These are phyloP conservation scores for Saccharomycopsis sp. DNA, from an alignment of 805 yeast genomes.

Conservation along the genomic window DNA sequence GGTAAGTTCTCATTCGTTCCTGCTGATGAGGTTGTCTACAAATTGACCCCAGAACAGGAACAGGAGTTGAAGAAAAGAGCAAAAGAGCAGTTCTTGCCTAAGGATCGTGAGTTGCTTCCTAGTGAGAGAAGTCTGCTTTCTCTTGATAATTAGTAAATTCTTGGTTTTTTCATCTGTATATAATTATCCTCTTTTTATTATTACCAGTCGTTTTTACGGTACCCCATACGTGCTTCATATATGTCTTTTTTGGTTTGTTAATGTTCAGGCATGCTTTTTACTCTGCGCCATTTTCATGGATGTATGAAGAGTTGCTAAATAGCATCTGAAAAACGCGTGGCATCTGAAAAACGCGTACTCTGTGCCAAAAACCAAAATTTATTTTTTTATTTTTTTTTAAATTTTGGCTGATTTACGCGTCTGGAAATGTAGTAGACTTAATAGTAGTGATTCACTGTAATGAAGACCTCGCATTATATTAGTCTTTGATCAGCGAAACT, in stretches of 20 bases:
- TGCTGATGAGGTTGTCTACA: slow-evolving; percentile 71
- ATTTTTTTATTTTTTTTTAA: no score
- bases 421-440: no score
- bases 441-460: no score
- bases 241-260: no score
- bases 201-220: not conserved
- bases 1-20: slow-evolving; percentile 83
- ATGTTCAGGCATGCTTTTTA: no score
- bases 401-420: not conserved
- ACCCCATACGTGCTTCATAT: not conserved
- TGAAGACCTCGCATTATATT: no score
- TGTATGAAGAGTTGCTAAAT: not conserved
- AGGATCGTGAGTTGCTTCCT: slow-evolving; percentile 45
- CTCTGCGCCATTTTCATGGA: not conserved
- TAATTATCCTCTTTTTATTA: not conserved
- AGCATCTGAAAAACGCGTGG: not conserved
- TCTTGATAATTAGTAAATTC: slow-evolving; percentile 34
- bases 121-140: slow-evolving; percentile 50
- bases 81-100: slow-evolving; percentile 45
- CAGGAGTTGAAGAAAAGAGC: slow-evolving; percentile 44
- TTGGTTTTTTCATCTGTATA: not conserved
- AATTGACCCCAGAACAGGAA: slow-evolving; percentile 61
- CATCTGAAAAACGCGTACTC: not conserved
- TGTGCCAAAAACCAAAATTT: not conserved
- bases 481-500: no score